phyloP scores from a whole-genome alignment of 768 basidiomycete genomes.

The Lactarius hengduanensis region DNA sequence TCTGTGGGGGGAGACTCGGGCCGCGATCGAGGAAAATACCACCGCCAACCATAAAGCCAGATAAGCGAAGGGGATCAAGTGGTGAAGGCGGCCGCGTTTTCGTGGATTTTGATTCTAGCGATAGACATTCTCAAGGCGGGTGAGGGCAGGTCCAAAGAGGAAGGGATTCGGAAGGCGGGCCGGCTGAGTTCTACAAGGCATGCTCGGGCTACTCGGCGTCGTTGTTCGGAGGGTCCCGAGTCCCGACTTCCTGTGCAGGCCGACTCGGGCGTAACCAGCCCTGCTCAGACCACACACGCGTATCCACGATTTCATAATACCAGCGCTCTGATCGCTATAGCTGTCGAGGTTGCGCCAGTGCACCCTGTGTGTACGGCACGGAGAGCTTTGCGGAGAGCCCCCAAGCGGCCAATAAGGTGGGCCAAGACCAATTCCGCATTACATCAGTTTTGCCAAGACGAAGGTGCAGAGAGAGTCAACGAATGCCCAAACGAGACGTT shows the following conservation, averaged over 20 bases:
- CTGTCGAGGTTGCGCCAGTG: neutral
- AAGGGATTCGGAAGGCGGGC: no score
- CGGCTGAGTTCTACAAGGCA: no score
- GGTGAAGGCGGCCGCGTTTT: no score
- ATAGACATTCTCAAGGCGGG: no score
- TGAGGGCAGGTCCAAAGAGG: no score
- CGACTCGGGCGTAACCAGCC: neutral
- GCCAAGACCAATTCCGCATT: neutral
- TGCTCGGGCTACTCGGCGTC: no score
- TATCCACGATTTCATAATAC: neutral
- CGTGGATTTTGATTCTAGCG: no score
- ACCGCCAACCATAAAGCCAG: no score
- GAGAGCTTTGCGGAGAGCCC: neutral
- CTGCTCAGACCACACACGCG: neutral
- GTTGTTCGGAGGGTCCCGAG: neutral
- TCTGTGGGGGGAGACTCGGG: no score
- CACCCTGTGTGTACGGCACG: neutral
- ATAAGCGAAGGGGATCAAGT: no score
- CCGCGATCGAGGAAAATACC: no score
- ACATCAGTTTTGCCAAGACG: slow-evolving; percentile 1
- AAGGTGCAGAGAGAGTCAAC: neutral
- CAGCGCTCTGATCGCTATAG: neutral
- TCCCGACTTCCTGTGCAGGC: neutral
- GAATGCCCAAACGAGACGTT: neutral
- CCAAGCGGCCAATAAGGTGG: neutral